phyloP scores from a whole-genome alignment of 176 grass and related monocot genomes.

The Chloris gayana region DNA sequence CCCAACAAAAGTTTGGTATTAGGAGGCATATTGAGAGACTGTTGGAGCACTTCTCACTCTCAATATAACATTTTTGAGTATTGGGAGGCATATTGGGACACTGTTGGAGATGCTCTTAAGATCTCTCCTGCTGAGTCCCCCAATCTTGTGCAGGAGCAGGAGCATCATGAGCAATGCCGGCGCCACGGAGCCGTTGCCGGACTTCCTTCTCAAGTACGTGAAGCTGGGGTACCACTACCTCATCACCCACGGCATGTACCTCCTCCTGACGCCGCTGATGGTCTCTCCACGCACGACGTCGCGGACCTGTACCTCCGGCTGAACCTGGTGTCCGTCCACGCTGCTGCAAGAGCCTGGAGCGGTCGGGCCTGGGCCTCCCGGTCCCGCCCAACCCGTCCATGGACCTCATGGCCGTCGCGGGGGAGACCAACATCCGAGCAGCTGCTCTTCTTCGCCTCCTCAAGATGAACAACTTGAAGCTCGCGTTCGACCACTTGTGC shows the following conservation, averaged over 20 bases:
- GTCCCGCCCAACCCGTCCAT: slow-evolving; percentile 73
- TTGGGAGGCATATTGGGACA: no score
- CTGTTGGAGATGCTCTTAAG: no score
- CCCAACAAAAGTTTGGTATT: no score
- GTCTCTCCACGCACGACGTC: slow-evolving; percentile 56
- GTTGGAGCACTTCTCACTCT: no score
- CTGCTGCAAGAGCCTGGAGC: slow-evolving; percentile 88
- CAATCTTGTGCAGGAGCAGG: no score
- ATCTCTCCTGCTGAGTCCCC: no score
- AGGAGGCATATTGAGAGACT: no score
- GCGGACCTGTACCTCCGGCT: slow-evolving; percentile 67
- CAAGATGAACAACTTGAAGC: slow-evolving; percentile 85
- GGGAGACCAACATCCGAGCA: slow-evolving; percentile 93
- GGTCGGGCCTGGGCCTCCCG: slow-evolving; percentile 60
- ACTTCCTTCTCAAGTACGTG: slow-evolving; percentile 97
- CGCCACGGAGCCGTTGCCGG: slow-evolving; percentile 41
- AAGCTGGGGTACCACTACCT: slow-evolving; percentile 96
- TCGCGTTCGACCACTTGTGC: slow-evolving; percentile 91
- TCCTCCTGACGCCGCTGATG: slow-evolving; percentile 67
- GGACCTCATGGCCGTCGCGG: slow-evolving; percentile 86
- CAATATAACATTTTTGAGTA: no score
- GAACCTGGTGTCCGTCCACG: slow-evolving; percentile 69
- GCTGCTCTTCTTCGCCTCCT: slow-evolving; percentile 65
- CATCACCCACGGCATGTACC: slow-evolving; percentile 89
- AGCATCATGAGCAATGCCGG: background rate